Evolutionary conservation across 129 eudicot species (phyloP).

Genomic region (Escallonia herrerae): DNA sequence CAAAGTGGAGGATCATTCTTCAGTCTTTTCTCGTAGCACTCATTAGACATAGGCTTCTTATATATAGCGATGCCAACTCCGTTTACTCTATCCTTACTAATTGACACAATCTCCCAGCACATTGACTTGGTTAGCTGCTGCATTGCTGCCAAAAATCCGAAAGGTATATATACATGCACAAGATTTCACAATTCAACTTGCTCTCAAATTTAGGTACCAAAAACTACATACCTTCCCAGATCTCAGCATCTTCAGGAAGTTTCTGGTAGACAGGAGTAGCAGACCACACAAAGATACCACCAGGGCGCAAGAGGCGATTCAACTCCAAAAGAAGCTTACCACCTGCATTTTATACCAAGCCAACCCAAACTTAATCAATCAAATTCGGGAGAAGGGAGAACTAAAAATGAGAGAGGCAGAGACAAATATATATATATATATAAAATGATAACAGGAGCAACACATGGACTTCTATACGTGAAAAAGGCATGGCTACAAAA

Average conservation of each 20-base stretch:
- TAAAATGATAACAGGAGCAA: too few relatives aligned
- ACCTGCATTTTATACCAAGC: conserved; percentile 22
- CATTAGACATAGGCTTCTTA: conserved; percentile 25
- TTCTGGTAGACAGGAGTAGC: conserved; percentile 56
- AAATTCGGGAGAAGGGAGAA: not conserved
- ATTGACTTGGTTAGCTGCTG: conserved; percentile 41
- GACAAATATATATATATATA: too few relatives aligned
- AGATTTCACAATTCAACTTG: not conserved
- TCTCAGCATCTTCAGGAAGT: conserved; percentile 33
- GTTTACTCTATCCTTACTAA: conserved; percentile 32
- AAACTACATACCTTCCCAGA: conserved; percentile 41
- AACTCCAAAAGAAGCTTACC: conserved; percentile 59
- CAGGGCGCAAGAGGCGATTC: conserved; percentile 52
- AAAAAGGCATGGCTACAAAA: too few relatives aligned
- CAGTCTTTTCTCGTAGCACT: conserved; percentile 24
- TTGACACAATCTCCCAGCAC: conserved; percentile 42
- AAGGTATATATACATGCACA: not conserved
- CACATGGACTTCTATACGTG: too few relatives aligned
- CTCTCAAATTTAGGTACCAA: conserved; percentile 12
- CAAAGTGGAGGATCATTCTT: conserved; percentile 36
- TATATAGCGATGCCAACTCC: conserved; percentile 36
- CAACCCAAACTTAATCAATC: not conserved
- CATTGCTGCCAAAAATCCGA: conserved; percentile 33
- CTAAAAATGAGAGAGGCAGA: too few relatives aligned
- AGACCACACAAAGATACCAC: conserved; percentile 65